These are phyloP conservation scores for Cryptosporidium tyzzeri DNA, from an alignment of 169 alveolate genomes.

Conservation along the genomic window DNA sequence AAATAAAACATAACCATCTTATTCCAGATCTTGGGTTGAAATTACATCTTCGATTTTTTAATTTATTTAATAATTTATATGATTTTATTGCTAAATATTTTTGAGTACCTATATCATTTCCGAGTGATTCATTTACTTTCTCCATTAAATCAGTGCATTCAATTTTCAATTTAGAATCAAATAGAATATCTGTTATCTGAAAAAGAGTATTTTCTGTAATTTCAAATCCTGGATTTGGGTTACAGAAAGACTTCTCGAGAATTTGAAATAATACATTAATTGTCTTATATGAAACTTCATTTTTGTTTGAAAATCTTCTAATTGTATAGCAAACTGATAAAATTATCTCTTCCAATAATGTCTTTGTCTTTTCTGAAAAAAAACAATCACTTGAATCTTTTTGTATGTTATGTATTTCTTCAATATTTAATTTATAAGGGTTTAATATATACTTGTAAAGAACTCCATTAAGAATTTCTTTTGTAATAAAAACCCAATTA, in stretches of 20 bases:
- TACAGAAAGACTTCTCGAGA: neutral
- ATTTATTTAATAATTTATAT: constrained; percentile 23
- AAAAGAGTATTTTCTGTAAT: constrained; percentile 67
- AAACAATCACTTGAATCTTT: constrained; percentile 6
- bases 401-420: neutral
- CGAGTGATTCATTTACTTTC: neutral
- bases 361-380: constrained; percentile 34
- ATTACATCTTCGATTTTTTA: neutral
- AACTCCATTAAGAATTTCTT: constrained; percentile 55
- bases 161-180: constrained; percentile 7
- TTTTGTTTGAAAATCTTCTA: constrained; percentile 25
- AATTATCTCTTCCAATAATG: constrained; percentile 44
- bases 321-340: constrained; percentile 16
- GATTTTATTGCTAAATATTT: constrained; percentile 23
- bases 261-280: constrained; percentile 45
- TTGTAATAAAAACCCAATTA: constrained; percentile 57
- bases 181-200: constrained; percentile 57
- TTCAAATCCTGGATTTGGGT: constrained; percentile 5
- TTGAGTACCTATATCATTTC: neutral
- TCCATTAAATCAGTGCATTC: neutral
- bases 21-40: constrained; percentile 33
- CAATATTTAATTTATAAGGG: neutral
- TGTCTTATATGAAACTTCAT: constrained; percentile 36
- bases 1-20: constrained; percentile 55
- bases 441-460: constrained; percentile 12